These are phyloP conservation scores for Myrica gale DNA, from an alignment of 306 rosid genomes.

Conservation along the genomic window DNA sequence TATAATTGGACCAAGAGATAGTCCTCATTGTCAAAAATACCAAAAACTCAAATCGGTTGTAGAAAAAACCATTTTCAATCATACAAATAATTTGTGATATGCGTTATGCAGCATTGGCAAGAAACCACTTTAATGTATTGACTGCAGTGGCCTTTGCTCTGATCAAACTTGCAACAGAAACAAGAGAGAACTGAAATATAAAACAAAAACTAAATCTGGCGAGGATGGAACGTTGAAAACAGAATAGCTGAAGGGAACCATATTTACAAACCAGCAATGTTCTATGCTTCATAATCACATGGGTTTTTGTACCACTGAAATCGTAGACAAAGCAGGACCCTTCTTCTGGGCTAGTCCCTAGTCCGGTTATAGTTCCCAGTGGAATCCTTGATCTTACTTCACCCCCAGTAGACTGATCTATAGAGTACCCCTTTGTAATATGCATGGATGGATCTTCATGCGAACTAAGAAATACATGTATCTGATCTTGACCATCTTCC, in stretches of 20 bases:
- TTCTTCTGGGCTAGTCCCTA: constrained; percentile 79
- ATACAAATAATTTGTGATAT: neutral
- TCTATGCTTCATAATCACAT: constrained; percentile 83
- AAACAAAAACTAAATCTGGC: constrained; percentile 3
- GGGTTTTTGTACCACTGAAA: constrained; percentile 68
- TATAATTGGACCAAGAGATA: neutral
- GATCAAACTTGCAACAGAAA: neutral
- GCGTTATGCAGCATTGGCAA: neutral
- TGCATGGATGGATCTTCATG: constrained; percentile 33
- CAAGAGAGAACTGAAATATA: neutral
- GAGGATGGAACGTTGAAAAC: constrained; percentile 13
- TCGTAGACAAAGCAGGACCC: constrained; percentile 77
- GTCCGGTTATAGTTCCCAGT: constrained; percentile 81
- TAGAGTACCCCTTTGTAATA: constrained; percentile 26
- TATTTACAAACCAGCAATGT: constrained; percentile 70
- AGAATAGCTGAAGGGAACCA: constrained; percentile 24
- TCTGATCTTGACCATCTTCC: constrained; percentile 58
- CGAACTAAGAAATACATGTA: constrained; percentile 68
- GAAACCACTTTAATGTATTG: neutral
- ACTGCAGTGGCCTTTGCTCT: neutral
- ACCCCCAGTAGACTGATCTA: constrained; percentile 32
- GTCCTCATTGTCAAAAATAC: neutral
- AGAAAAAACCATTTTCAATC: neutral
- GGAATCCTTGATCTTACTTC: constrained; percentile 48
- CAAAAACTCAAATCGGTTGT: neutral